phyloP scores from a whole-genome alignment of 148 eudicot species.

The Rhododendron simsii region DNA sequence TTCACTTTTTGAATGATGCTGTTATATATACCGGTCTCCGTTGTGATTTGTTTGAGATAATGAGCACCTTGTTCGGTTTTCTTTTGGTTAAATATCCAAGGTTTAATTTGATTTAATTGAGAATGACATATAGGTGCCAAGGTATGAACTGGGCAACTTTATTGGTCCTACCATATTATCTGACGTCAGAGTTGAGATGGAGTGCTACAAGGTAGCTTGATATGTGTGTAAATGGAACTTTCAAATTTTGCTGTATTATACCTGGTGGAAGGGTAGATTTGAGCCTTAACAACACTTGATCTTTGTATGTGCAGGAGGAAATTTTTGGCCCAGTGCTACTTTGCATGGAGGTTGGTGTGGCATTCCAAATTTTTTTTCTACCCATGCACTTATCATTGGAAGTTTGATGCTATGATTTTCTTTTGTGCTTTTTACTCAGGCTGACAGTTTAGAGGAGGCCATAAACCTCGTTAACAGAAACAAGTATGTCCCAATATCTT shows the following conservation, averaged over 20 bases:
- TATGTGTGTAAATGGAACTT: background rate
- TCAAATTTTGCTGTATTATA: background rate
- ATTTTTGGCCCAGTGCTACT: slow-evolving; percentile 65
- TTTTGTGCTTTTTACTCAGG: slow-evolving; percentile 26
- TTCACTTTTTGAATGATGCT: background rate
- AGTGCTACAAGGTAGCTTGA: slow-evolving; percentile 42
- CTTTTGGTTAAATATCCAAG: background rate
- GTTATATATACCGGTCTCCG: background rate
- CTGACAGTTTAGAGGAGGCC: slow-evolving; percentile 64
- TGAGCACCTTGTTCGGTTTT: background rate
- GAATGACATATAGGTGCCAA: slow-evolving; percentile 44
- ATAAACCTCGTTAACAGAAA: slow-evolving; percentile 48
- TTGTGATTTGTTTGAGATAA: background rate
- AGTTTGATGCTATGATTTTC: background rate
- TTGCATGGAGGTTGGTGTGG: slow-evolving; percentile 56
- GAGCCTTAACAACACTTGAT: background rate
- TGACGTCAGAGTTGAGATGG: slow-evolving; percentile 56
- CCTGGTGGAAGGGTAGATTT: slow-evolving; percentile 6
- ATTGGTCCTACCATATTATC: slow-evolving; percentile 67
- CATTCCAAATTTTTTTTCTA: background rate
- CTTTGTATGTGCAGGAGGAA: slow-evolving; percentile 46
- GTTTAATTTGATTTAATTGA: background rate
- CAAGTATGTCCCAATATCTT: slow-evolving; percentile 28
- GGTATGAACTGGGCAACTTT: slow-evolving; percentile 62
- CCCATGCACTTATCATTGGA: background rate